Evolutionary conservation across 2,329 filamentous ascomycete genomes (phyloP), one percentile per base, ranked within the genome.

Genomic region (Fusarium mangiferae): DNA sequence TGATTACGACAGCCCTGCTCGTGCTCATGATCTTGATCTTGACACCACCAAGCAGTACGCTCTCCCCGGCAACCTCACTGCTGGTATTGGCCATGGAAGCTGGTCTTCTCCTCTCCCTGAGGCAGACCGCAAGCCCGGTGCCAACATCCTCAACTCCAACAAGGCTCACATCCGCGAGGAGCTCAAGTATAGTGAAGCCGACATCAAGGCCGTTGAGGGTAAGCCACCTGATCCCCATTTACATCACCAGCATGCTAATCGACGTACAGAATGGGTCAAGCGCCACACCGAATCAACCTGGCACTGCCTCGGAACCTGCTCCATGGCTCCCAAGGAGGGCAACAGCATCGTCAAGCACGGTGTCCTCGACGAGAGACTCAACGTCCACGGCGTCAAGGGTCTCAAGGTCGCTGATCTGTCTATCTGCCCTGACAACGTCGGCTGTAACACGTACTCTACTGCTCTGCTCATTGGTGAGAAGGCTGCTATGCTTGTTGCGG

Each of bases 341-440:
- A 95, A 94, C 85, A 91, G 89, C 77, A 93, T 95, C 78, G 92
- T 95, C 81, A 93, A 93, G 84, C 92, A 94, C 78, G 93, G 93
- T 68, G 93, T 95, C 1, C 83, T 95, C 42, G 93, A 95, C 79
- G 92, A 94, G 82, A 89, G 92, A 68, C 87, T 95, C 63, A 94
- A 94, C 75, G 92, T 95, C 7, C 91, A 94, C 79, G 93, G 92
- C 58, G 92, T 94, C 74, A 88, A 93, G 85, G 90, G 91, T 22
- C 87, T 95, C 77, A 94, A 94, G 87, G 92, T 94, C 30, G 92
- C 92, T 18, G 93, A 95, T 81, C 82, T 94, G 49, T 91, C 88
- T 57, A 93, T 94, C 84, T 94, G 92, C 82, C 92, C 93, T 2
- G 92, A 94, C 81, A 95, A 94, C 73, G 92, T 94, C 28, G 92